These are phyloP conservation scores for Heliosperma pusillum DNA, from an alignment of 148 eudicot species.

Conservation along the genomic window DNA sequence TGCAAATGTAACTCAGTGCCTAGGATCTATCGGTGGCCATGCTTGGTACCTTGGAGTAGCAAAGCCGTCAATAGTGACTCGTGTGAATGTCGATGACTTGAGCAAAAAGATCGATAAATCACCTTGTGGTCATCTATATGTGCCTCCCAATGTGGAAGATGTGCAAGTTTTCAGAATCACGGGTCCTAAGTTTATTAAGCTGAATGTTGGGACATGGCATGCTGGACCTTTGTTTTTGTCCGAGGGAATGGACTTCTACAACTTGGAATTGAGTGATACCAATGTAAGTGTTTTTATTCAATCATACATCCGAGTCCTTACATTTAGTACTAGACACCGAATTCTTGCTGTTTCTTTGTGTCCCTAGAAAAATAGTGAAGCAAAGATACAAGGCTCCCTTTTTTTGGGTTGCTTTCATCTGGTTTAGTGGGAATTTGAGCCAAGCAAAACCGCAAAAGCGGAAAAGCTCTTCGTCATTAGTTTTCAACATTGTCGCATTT, in stretches of 20 bases:
- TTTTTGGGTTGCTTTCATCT: neutral
- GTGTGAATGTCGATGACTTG: conserved; percentile 30
- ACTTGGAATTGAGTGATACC: conserved; percentile 80
- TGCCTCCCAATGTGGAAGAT: conserved; percentile 66
- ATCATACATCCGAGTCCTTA: neutral
- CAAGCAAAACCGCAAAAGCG: neutral
- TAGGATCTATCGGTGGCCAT: conserved; percentile 74
- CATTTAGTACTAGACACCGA: neutral
- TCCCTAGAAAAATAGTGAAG: neutral
- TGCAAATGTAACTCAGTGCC: conserved; percentile 88
- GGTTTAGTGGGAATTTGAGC: neutral
- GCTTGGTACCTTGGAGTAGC: conserved; percentile 94
- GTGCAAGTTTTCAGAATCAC: conserved; percentile 62
- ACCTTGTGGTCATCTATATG: conserved; percentile 64
- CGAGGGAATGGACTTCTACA: conserved; percentile 75
- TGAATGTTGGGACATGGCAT: conserved; percentile 90
- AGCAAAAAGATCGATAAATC: conserved; percentile 41
- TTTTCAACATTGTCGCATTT: neutral
- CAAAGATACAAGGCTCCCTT: neutral
- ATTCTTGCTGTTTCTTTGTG: neutral
- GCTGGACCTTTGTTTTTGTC: conserved; percentile 75
- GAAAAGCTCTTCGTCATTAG: neutral
- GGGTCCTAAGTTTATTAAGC: conserved; percentile 76
- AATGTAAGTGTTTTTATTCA: conserved; percentile 49
- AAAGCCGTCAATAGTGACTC: conserved; percentile 59